Base-by-base conservation (phyloP, 495 filamentous ascomycete genomes). In the Achaetomiella virescens region DNA sequence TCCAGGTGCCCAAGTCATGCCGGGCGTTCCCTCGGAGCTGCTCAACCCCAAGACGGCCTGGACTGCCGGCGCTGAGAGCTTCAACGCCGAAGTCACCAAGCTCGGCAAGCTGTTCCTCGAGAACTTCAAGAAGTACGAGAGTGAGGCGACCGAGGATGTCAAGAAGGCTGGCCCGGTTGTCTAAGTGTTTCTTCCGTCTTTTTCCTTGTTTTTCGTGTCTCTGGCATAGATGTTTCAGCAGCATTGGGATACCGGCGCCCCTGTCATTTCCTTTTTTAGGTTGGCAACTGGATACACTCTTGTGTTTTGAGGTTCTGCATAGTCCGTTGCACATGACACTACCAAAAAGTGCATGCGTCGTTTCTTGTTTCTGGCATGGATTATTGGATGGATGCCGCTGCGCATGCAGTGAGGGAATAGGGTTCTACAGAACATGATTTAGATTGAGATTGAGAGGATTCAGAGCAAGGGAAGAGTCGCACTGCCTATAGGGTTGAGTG, bases 21-120 rank as follows among this genome's bases (percentile, higher is more conserved):
- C 79, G 45, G 85, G 86, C 62, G 93, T 98, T 9, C 93, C 93
- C 36, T 70, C 79, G 54, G 91, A 96, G 79, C 81, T 98, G 25
- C 83, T 98, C 61, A 98, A 98, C 83, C 93, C 93, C 60, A 84
- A 84, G 74, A 92, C 84, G 69, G 87, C 86, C 62, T 98, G 93
- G 93, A 93, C 84, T 46, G 88, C 84, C 38, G 76, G 86, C 42
- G 76, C 77, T 35, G 80, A 86, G 48, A 82, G 82, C 70, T 98
- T 97, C 84, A 77, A 80, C 64, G 75, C 81, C 35, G 91, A 97
- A 72, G 93, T 97, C 46, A 87, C 74, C 67, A 96, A 95, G 78
- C 83, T 98, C 6, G 93, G 84, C 57, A 72, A 64, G 45, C 79
- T 97, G 51, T 97, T 97, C 81, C 81, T 85, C 67, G 88, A 96